These are phyloP conservation scores for Panicum miliaceum DNA, from an alignment of 176 grass and related monocot genomes.

Conservation along the genomic window DNA sequence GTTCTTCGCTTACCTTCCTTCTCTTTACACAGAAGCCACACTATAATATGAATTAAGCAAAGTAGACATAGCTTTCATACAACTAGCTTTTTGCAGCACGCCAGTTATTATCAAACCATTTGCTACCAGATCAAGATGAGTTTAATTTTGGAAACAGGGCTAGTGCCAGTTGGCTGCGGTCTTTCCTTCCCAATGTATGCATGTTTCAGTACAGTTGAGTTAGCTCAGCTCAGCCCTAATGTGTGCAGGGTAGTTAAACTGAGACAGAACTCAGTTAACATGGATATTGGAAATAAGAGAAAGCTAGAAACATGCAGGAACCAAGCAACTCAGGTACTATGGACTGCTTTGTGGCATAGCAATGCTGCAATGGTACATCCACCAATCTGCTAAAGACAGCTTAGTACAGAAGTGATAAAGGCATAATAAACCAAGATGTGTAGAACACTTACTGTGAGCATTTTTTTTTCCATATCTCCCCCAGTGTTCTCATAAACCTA, in stretches of 20 bases:
- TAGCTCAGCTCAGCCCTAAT: neutral
- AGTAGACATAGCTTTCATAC: neutral
- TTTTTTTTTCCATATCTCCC: neutral
- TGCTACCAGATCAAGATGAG: neutral
- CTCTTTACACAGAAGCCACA: neutral
- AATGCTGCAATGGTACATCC: neutral
- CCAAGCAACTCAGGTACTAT: neutral
- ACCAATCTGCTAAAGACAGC: neutral
- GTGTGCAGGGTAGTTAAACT: neutral
- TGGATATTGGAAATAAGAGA: neutral
- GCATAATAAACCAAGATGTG: neutral
- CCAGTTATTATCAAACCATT: constrained; percentile 5
- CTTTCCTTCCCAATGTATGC: neutral
- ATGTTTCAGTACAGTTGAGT: neutral
- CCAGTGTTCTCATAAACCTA: constrained; percentile 14
- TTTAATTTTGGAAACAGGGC: constrained; percentile 1
- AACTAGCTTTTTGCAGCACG: neutral
- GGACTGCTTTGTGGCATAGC: neutral
- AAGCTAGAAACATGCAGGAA: neutral
- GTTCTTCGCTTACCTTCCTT: neutral
- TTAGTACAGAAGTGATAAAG: neutral
- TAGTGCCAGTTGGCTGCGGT: neutral
- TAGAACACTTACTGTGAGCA: constrained; percentile 29
- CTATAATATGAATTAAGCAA: constrained; percentile 2
- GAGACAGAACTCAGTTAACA: neutral